Conservation (phyloP, 2,329 filamentous ascomycete genomes). For the Dryadomyces sulphureus region DNA sequence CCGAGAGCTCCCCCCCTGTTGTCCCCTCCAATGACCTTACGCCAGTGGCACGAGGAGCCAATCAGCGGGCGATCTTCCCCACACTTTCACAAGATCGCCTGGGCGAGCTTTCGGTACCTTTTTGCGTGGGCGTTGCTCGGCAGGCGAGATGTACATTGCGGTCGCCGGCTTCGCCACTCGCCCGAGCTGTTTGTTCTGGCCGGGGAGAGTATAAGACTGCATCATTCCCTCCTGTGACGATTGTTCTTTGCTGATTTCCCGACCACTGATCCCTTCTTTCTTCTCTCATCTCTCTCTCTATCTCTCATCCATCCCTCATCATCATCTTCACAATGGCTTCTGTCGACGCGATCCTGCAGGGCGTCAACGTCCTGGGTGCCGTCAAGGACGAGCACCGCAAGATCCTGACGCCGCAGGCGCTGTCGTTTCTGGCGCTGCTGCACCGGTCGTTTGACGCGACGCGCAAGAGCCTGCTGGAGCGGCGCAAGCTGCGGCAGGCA, state of each 20-base stretch:
- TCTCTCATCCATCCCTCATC: neutral
- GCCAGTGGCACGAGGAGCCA: conserved; percentile 8
- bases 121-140: no score
- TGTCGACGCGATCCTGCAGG: conserved; percentile 66
- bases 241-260: neutral
- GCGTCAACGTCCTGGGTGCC: conserved; percentile 71
- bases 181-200: neutral
- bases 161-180: neutral
- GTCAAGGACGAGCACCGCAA: conserved; percentile 69
- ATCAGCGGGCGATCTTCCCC: conserved; percentile 12
- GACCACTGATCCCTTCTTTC: neutral
- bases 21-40: neutral
- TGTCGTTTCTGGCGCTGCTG: conserved; percentile 83
- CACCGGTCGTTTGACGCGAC: conserved; percentile 88
- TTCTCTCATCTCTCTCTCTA: neutral
- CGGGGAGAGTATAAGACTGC: neutral
- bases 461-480: conserved; percentile 77
- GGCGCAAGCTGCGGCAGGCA: conserved; percentile 72
- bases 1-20: neutral
- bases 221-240: conserved; percentile 1
- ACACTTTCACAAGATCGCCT: conserved; percentile 17
- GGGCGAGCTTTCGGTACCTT: neutral
- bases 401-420: conserved; percentile 81
- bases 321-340: conserved; percentile 40
- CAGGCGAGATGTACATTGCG: neutral